phyloP scores from a whole-genome alignment of 495 filamentous ascomycete genomes.

The Astrothelium subdiscretum region DNA sequence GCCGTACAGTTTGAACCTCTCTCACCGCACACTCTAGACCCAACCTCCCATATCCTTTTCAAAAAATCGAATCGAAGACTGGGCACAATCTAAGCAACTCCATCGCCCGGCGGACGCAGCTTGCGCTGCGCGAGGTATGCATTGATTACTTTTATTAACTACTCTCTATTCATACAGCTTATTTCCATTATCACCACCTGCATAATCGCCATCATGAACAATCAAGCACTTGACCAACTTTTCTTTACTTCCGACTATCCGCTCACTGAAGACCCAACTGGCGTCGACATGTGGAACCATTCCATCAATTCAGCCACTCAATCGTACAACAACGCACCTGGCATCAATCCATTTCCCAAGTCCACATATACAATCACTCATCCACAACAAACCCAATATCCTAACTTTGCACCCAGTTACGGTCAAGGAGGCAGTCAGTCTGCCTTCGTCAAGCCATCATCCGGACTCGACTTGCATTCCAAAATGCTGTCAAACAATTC shows the following conservation, averaged over 20 bases:
- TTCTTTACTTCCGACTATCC: no score
- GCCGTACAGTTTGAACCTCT: neutral
- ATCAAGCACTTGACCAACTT: no score
- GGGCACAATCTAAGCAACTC: conserved; percentile 23
- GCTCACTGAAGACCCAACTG: no score
- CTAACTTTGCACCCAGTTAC: conserved; percentile 49
- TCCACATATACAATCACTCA: conserved; percentile 18
- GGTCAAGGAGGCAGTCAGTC: conserved; percentile 14
- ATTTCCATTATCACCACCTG: no score
- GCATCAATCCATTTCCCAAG: no score
- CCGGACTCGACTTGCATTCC: conserved; percentile 17
- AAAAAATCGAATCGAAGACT: conserved; percentile 13
- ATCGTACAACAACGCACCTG: no score
- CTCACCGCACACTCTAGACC: neutral
- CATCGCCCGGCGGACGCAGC: conserved; percentile 53
- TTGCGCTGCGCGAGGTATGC: conserved; percentile 65
- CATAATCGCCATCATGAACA: no score
- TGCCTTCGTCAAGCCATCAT: conserved; percentile 7
- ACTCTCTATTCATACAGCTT: neutral
- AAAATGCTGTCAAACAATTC: conserved; percentile 72
- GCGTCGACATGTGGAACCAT: no score
- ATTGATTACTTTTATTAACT: neutral
- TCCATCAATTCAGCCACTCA: no score
- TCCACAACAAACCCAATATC: conserved; percentile 37
- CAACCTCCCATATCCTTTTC: neutral